Percentiles rank a stretch among this genome's conserved stretches.
These are phyloP conservation scores for Aspergillus chevalieri DNA, from an alignment of 2,329 filamentous ascomycete species.

Conservation along the genomic window DNA sequence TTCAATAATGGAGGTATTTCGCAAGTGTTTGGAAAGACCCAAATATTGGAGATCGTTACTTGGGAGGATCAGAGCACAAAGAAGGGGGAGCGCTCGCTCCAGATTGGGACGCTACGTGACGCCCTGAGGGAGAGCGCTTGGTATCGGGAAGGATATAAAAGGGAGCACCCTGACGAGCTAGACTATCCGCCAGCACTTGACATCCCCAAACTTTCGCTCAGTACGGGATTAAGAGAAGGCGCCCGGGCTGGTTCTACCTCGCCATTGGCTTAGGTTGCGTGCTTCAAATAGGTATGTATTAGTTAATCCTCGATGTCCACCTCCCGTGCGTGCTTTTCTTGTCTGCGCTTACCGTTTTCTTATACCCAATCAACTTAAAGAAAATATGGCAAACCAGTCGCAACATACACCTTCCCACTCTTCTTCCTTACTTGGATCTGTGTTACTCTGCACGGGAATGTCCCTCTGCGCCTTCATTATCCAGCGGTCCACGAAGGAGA, in stretches of 20 bases:
- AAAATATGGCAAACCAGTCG: conserved; percentile 18
- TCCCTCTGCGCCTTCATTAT: conserved; percentile 30
- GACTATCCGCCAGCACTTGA: conserved; percentile 19
- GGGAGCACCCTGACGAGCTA: conserved; percentile 3
- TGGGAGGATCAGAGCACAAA: conserved; percentile 39
- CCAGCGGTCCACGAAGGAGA: conserved; percentile 25
- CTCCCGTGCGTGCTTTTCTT: conserved; percentile 21
- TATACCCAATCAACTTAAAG: conserved; percentile 20
- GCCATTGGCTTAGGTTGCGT: conserved; percentile 20
- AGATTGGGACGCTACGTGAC: conserved; percentile 22
- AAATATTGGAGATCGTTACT: conserved; percentile 31
- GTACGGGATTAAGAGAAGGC: conserved; percentile 28
- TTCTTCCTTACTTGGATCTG: conserved; percentile 27
- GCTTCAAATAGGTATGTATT: conserved; percentile 25
- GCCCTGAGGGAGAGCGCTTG: conserved; percentile 19
- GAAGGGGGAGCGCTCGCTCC: conserved; percentile 12
- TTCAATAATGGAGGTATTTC: conserved; percentile 39
- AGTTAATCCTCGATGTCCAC: no score
- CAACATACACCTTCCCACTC: conserved; percentile 29
- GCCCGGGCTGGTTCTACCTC: conserved; percentile 24
- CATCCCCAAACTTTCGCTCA: conserved; percentile 31
- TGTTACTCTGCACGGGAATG: conserved; percentile 29
- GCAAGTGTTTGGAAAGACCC: conserved; percentile 29
- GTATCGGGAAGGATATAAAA: conserved; percentile 4
- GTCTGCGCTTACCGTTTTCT: conserved; percentile 24